Evolutionary conservation across 2,329 filamentous ascomycete species (phyloP), one percentile per base, ranked within the genome.

Genomic region (Ophiognomonia clavigignenti-juglandacearum): DNA sequence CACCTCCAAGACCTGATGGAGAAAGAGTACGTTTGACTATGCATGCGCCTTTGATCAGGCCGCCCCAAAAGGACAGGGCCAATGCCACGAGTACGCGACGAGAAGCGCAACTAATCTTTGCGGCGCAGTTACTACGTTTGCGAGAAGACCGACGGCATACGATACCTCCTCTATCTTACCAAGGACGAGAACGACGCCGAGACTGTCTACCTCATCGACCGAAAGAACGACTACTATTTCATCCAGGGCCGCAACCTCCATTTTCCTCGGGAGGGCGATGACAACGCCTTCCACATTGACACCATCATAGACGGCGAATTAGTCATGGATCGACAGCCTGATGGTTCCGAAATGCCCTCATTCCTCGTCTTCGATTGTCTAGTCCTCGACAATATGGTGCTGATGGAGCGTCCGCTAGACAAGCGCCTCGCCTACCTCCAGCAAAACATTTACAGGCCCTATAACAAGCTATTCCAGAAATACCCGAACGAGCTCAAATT

Each of bases 121-220:
- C 34, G 19, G 10, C 26, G 43, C 52, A 86, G 82, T 67, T 98
- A 97, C 72, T 98, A 91, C 64, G 86, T 98, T 54, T 96, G 92
- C 73, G 93, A 98, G 69, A 98, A 98, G 72, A 96, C 92, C 1
- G 93, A 98, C 63, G 93, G 93, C 45, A 88, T 97, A 54, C 83
- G 93, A 54, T 96, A 95, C 65, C 79, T 98, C n/a, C 80, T 98
- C 54, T 97, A 95, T 72, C 82, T 93, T 55, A 89, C 88, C 42
- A 65, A 72, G 7, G 84, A 85, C 61, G 76, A 82, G 35, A 63
- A 71, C 6, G 72, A 71, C 45, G 56, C 62, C 40, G 89, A 95
- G 63, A 78, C 84, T 20, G 87, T 93, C 61, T 96, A 96, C 70
- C 77, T 98, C 47, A 96, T 98, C 68, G 92, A 98, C 69, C 89